Conservation (phyloP, 768 basidiomycete species). For the Phylloporus sp. region DNA sequence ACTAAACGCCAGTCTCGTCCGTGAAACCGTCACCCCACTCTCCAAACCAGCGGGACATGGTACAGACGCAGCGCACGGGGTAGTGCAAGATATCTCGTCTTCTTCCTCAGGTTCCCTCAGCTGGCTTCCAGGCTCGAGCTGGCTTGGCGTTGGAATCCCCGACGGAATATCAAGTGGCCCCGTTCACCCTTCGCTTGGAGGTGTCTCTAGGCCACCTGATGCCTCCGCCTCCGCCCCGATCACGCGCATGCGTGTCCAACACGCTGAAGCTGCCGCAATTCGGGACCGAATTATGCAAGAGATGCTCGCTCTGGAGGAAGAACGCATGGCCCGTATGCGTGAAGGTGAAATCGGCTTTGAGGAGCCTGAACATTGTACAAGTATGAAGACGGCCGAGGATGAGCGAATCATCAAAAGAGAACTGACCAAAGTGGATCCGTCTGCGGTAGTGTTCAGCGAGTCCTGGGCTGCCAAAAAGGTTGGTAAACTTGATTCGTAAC, state of each 20-base stretch:
- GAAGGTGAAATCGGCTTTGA: slow-evolving; percentile 61
- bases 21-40: slow-evolving; percentile 41
- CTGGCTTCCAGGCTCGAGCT: slow-evolving; percentile 54
- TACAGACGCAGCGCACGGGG: background rate
- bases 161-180: slow-evolving; percentile 23
- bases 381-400: slow-evolving; percentile 74
- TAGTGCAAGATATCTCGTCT: slow-evolving; percentile 11
- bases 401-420: slow-evolving; percentile 91
- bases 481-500: slow-evolving; percentile 4
- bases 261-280: slow-evolving; percentile 83
- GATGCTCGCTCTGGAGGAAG: slow-evolving; percentile 95
- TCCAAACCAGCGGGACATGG: slow-evolving; percentile 12
- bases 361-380: slow-evolving; percentile 39
- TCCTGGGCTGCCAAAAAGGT: slow-evolving; percentile 94
- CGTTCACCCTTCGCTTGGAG: slow-evolving; percentile 30
- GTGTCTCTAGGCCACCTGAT: slow-evolving; percentile 19
- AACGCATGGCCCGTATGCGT: slow-evolving; percentile 91
- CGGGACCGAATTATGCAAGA: slow-evolving; percentile 96
- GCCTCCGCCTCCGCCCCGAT: slow-evolving; percentile 29
- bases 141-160: slow-evolving; percentile 34
- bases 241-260: slow-evolving; percentile 67
- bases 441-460: slow-evolving; percentile 92
- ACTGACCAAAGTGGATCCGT: slow-evolving; percentile 92
- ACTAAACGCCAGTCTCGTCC: slow-evolving; percentile 74
- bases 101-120: slow-evolving; percentile 33